phyloP scores from a whole-genome alignment of 805 yeast species.

The Cyberlindnera samutprakarnensis region DNA sequence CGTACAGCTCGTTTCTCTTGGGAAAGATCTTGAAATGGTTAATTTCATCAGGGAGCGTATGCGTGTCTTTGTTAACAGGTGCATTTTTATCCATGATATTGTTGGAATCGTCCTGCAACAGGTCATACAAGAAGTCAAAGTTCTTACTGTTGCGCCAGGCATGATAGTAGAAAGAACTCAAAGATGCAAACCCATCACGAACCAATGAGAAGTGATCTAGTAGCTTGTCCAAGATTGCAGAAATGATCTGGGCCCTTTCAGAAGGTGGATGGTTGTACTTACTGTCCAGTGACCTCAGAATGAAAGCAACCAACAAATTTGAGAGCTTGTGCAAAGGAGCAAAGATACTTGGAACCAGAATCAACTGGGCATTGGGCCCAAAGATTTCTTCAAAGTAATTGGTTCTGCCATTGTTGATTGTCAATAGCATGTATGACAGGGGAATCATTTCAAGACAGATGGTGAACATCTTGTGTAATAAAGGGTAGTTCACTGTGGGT shows the following conservation, averaged over 20 bases:
- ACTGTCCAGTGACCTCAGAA: constrained; percentile 24
- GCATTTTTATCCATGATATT: constrained; percentile 21
- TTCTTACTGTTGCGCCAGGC: constrained; percentile 58
- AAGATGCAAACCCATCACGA: constrained; percentile 29
- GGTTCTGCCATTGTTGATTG: constrained; percentile 17
- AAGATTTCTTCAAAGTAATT: constrained; percentile 20
- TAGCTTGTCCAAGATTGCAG: constrained; percentile 15
- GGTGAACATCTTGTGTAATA: constrained; percentile 11
- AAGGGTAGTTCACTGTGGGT: constrained; percentile 5
- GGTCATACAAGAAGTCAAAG: constrained; percentile 32
- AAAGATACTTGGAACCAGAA: constrained; percentile 16
- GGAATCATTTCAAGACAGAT: constrained; percentile 20
- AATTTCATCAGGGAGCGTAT: constrained; percentile 6
- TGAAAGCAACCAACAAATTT: constrained; percentile 12
- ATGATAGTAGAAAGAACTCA: constrained; percentile 51
- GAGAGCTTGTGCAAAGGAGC: constrained; percentile 16
- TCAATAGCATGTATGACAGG: constrained; percentile 17
- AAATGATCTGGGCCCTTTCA: constrained; percentile 6
- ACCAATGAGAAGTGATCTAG: constrained; percentile 24
- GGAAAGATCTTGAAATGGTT: constrained; percentile 21
- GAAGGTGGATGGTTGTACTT: constrained; percentile 16
- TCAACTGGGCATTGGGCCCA: constrained; percentile 19
- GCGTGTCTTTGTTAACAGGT: constrained; percentile 14
- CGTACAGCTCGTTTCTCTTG: constrained; percentile 15
- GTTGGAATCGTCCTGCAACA: constrained; percentile 26